phyloP scores from a whole-genome alignment of 106 monocot genomes.

The Dendrobium huoshanense region DNA sequence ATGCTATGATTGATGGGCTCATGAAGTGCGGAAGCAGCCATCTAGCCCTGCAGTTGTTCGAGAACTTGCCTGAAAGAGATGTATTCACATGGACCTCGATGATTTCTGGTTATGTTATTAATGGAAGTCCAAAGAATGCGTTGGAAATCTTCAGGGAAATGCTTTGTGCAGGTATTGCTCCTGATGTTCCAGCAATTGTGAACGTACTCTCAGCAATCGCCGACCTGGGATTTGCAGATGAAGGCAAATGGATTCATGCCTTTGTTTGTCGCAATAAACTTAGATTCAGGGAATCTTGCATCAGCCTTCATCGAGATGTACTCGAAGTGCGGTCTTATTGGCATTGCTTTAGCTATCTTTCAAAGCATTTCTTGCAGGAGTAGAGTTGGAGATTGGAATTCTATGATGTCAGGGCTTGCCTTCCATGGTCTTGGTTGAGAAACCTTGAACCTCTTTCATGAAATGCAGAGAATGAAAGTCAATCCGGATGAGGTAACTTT shows the following conservation, averaged over 20 bases:
- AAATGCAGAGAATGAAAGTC: constrained; percentile 12
- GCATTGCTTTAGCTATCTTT: constrained; percentile 9
- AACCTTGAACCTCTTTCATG: constrained; percentile 14
- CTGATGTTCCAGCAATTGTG: constrained; percentile 22
- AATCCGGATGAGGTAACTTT: constrained; percentile 18
- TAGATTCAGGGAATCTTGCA: constrained; percentile 6
- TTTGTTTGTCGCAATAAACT: background rate
- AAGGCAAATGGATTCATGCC: constrained; percentile 26
- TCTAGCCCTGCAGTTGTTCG: constrained; percentile 12
- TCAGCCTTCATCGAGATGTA: constrained; percentile 24
- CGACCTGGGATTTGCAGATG: constrained; percentile 8
- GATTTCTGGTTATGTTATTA: constrained; percentile 20
- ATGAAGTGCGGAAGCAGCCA: constrained; percentile 10
- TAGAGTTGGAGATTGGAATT: constrained; percentile 17
- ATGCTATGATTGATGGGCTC: constrained; percentile 20
- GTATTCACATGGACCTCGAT: constrained; percentile 28
- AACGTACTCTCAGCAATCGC: constrained; percentile 15
- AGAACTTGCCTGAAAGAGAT: constrained; percentile 1
- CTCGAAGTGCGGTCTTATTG: constrained; percentile 19
- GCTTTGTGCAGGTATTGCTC: constrained; percentile 4
- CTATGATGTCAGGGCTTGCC: constrained; percentile 24
- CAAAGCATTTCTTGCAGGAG: background rate
- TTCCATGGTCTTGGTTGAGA: constrained; percentile 24
- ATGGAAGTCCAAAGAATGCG: constrained; percentile 6
- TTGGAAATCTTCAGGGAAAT: constrained; percentile 21